Evolutionary conservation across 495 filamentous ascomycete species (phyloP), one percentile per base, ranked within the genome.

Genomic region (Bryoglossum gracile): DNA sequence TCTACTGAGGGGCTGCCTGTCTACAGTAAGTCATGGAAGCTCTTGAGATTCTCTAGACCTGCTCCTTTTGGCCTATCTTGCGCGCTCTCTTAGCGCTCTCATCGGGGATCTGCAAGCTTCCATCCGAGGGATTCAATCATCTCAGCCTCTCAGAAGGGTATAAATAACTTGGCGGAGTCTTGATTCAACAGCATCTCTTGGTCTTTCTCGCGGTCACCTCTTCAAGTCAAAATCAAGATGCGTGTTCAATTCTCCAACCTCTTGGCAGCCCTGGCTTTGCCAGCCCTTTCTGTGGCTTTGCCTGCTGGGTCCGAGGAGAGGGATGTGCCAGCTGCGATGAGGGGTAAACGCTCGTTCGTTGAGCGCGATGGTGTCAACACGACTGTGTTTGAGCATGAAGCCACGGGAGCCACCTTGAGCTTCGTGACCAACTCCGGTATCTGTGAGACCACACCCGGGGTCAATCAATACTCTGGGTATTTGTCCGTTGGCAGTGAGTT

Each of bases 391-490:
- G 67, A 77, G 45, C 74, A 80, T 62, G 68, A 67, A 24, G 67
- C 65, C 5, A 79, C 74, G 11, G 69, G 69, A 18, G 64, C 68
- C 3, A 71, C 61, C 51, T 48, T 81, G 21, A 68, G 74, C 45
- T 76, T 73, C 37, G 74, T 81, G 39, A 72, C 67, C n/a, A 76
- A 77, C 48, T 75, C 73, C 1, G 71, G 71, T 4, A 75, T 77
- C 43, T 77, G 74, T 48, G 73, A 77, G 56, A 77, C 71, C 2
- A 77, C 74, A 2, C 66, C 67, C 0, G 70, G 72, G 3, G 74
- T 77, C 1, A 77, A 75, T 33, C 73, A 76, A 53, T 76, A 77
- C 56, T 75, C 71, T 4, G 76, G 76, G 4, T 80, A 80, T 53
- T 49, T 80, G 3, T 69, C 69, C 0, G 72, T 77, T 30, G 72